phyloP scores from a whole-genome alignment of 2,329 filamentous ascomycete species.

The Chaetothyriales sp. region DNA sequence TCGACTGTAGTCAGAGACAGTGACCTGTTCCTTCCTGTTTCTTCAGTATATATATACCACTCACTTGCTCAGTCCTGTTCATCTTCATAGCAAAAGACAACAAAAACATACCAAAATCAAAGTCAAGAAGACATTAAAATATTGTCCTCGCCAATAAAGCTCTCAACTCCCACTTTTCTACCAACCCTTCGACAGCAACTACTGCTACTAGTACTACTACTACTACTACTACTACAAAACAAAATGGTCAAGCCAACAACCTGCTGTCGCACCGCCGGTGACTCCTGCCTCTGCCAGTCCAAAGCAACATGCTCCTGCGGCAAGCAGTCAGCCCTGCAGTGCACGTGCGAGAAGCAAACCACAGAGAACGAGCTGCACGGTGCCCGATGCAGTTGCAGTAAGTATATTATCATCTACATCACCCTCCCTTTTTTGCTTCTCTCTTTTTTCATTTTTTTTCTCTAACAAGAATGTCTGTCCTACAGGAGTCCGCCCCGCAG shows the following conservation, averaged over 20 bases:
- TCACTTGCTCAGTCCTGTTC: background rate
- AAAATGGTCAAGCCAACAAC: slow-evolving; percentile 36
- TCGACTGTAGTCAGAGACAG: background rate
- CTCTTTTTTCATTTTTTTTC: slow-evolving; percentile 1
- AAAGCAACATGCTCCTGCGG: slow-evolving; percentile 71
- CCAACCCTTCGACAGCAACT: too few relatives aligned
- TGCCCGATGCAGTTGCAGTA: slow-evolving; percentile 68
- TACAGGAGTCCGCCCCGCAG: slow-evolving; percentile 54
- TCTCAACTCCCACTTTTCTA: background rate
- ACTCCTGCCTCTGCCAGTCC: slow-evolving; percentile 41
- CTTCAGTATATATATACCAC: slow-evolving; percentile 1
- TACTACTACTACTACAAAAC: too few relatives aligned
- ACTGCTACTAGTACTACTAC: too few relatives aligned
- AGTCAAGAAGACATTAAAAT: too few relatives aligned
- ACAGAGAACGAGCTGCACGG: slow-evolving; percentile 61
- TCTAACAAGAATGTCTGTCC: slow-evolving; percentile 7
- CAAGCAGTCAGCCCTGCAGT: slow-evolving; percentile 71
- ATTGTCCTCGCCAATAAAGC: too few relatives aligned
- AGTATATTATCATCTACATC: slow-evolving; percentile 17
- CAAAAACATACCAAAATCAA: background rate
- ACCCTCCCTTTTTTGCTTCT: background rate
- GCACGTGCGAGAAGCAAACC: slow-evolving; percentile 63
- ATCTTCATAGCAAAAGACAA: background rate
- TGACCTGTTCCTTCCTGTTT: background rate
- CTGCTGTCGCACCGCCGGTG: slow-evolving; percentile 43